phyloP scores from a whole-genome alignment of 2,329 filamentous ascomycete genomes.

The Didymella pomorum region DNA sequence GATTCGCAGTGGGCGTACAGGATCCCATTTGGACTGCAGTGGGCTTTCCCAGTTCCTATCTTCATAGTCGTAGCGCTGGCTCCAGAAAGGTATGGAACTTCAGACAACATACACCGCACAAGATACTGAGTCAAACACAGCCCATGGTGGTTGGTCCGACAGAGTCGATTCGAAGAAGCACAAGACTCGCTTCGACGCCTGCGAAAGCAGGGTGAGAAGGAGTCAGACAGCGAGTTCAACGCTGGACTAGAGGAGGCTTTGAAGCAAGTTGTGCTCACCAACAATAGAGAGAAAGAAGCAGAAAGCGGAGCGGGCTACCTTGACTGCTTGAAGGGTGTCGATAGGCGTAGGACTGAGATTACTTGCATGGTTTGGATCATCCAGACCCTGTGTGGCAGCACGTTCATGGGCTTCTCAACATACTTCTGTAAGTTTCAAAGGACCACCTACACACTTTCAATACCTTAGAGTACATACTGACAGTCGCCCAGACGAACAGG shows the following conservation, averaged over 20 bases:
- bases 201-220: constrained; percentile 18
- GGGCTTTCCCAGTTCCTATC: constrained; percentile 62
- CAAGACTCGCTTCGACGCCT: constrained; percentile 18
- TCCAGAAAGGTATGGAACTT: constrained; percentile 63
- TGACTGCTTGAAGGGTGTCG: constrained; percentile 81
- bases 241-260: constrained; percentile 3
- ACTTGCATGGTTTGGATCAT: constrained; percentile 58
- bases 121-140: neutral
- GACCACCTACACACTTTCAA: neutral
- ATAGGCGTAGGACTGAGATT: constrained; percentile 79
- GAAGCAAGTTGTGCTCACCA: constrained; percentile 80
- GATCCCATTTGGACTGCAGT: constrained; percentile 69
- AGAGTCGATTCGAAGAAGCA: neutral
- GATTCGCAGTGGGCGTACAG: constrained; percentile 68
- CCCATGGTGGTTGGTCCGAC: neutral
- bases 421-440: constrained; percentile 47
- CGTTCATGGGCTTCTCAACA: constrained; percentile 43
- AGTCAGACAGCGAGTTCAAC: constrained; percentile 20
- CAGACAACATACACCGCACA: constrained; percentile 49
- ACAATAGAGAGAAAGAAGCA: constrained; percentile 75
- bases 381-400: constrained; percentile 46
- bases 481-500: constrained; percentile 25
- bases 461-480: neutral
- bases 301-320: constrained; percentile 71
- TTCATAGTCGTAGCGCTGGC: constrained; percentile 69